These are phyloP conservation scores for Paecilomyces variotii DNA, from an alignment of 2,329 filamentous ascomycete species.

Conservation along the genomic window DNA sequence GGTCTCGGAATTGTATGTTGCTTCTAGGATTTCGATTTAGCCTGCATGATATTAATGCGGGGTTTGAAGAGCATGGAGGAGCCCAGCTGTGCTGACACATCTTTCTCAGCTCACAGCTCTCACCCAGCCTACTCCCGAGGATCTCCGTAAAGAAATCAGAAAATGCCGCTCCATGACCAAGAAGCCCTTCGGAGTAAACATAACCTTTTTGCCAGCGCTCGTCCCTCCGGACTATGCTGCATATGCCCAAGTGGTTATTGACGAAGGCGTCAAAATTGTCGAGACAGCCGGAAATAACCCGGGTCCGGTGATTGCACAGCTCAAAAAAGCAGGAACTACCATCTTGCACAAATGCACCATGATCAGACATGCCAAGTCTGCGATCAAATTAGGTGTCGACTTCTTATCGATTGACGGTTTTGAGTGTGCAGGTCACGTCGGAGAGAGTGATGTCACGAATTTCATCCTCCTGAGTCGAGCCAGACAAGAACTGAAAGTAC, in stretches of 20 bases:
- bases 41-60: not conserved
- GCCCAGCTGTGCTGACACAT: not conserved
- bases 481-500: slow-evolving; percentile 71
- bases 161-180: slow-evolving; percentile 65
- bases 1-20: slow-evolving; percentile 43
- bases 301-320: slow-evolving; percentile 78
- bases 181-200: slow-evolving; percentile 75
- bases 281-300: slow-evolving; percentile 90
- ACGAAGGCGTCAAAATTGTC: slow-evolving; percentile 84
- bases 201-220: slow-evolving; percentile 84
- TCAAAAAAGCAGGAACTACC: slow-evolving; percentile 71
- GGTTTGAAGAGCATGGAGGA: not conserved
- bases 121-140: slow-evolving; percentile 86
- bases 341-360: slow-evolving; percentile 97
- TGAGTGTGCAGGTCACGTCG: slow-evolving; percentile 73
- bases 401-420: slow-evolving; percentile 97
- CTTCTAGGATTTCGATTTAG: too few species aligned
- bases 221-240: slow-evolving; percentile 86
- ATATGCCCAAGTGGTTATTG: slow-evolving; percentile 86
- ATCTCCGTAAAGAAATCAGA: slow-evolving; percentile 86
- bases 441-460: slow-evolving; percentile 47
- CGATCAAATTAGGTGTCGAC: slow-evolving; percentile 89
- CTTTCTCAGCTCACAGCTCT: slow-evolving; percentile 44
- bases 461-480: slow-evolving; percentile 68
- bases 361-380: slow-evolving; percentile 84